Base-by-base conservation (phyloP, 1,284 basidiomycete species). In the Amylostereum areolatum region DNA sequence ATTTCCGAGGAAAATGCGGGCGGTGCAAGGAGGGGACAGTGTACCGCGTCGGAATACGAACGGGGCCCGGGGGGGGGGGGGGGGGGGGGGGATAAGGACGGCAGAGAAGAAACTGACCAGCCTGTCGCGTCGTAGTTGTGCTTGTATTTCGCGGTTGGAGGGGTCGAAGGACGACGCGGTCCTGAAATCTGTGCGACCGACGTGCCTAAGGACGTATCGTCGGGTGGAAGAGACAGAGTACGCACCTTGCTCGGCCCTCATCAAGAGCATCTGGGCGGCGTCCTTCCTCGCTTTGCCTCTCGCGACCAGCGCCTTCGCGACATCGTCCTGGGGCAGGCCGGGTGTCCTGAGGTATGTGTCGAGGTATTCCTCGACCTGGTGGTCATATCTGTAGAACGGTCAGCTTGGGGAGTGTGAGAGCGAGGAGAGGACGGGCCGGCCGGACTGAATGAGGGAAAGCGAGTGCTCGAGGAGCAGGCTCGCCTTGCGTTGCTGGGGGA, bases 301-400 rank as follows among this genome's bases (percentile, higher is more conserved):
- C 3, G 79, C 80, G 5, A 82, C 58, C 47, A 83, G 62, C 1
- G 82, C 82, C 52, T 67, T 70, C 6, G 74, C 72, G 5, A 79
- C 59, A 51, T 82, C 75, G 44, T 68, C 67, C 47, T 68, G 71
- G 37, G 75, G 64, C 24, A 84, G 59, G 46, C 77, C 74, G 0
- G 81, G 81, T 28, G 81, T 83, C 49, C 72, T 68, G 47, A 85
- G 60, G 57, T 80, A 84, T 24, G 84, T 79, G 11, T 84, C 81
- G 32, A 85, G 56, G 57, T 81, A 83, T 42, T 70, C 75, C 59
- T 83, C 82, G 27, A 83, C 80, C 40, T 81, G 73, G 34, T 72
- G 66, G 8, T 79, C 80, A 67, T 81, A 84, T 55, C 81, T 83
- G 51, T 27, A 30, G 25, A 52, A 32, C 2, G 39, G 27, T 31